phyloP scores from a whole-genome alignment of 2,329 filamentous ascomycete genomes.

The Pyrenochaeta sp. region DNA sequence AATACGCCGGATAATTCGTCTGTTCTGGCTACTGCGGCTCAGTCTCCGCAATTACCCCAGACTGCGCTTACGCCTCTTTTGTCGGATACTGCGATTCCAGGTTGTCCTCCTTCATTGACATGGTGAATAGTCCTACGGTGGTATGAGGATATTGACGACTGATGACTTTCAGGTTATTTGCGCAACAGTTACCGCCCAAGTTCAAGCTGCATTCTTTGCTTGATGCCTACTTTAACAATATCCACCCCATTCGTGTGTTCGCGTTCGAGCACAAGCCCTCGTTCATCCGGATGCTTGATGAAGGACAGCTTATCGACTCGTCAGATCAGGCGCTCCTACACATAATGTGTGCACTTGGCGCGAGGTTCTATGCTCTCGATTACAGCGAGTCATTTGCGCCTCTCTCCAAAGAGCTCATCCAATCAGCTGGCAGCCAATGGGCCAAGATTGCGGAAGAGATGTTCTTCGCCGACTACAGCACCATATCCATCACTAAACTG shows the following conservation, averaged over 20 bases:
- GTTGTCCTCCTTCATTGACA: slow-evolving; percentile 31
- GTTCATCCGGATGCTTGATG: slow-evolving; percentile 45
- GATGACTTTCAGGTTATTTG: slow-evolving; percentile 26
- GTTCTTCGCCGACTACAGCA: slow-evolving; percentile 46
- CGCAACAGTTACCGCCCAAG: slow-evolving; percentile 32
- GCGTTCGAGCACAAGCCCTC: slow-evolving; percentile 45
- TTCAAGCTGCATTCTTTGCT: slow-evolving; percentile 35
- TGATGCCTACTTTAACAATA: slow-evolving; percentile 44
- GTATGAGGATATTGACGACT: too few species aligned
- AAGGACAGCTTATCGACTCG: slow-evolving; percentile 37
- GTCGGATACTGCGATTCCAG: slow-evolving; percentile 18
- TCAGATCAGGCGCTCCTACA: slow-evolving; percentile 42
- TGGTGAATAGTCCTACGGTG: slow-evolving; percentile 20
- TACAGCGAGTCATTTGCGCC: slow-evolving; percentile 39
- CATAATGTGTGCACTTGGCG: slow-evolving; percentile 44
- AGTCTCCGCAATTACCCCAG: slow-evolving; percentile 21
- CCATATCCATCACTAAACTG: slow-evolving; percentile 41
- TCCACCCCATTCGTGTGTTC: slow-evolving; percentile 38
- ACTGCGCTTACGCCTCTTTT: slow-evolving; percentile 19
- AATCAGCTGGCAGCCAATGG: slow-evolving; percentile 44
- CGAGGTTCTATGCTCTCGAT: slow-evolving; percentile 41
- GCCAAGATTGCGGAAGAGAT: slow-evolving; percentile 43
- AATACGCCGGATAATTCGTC: slow-evolving; percentile 15
- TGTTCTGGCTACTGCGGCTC: slow-evolving; percentile 16
- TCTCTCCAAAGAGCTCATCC: slow-evolving; percentile 39